Conservation (phyloP, 2,329 filamentous ascomycete genomes). For the Chaetothyriales sp. region DNA sequence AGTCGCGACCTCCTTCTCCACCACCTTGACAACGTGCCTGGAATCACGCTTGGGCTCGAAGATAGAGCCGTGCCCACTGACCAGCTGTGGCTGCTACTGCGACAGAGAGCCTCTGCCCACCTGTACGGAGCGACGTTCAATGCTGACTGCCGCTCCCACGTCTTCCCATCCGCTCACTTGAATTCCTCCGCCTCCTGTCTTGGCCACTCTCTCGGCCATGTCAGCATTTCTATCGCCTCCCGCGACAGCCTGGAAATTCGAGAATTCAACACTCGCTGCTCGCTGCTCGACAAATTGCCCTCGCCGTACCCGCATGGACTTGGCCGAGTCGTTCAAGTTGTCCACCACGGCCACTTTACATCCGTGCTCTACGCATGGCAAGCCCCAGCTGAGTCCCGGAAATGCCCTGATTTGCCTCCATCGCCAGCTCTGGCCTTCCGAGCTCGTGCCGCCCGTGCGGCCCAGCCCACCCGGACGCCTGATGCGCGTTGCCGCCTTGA, state of each 20-base stretch:
- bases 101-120: constrained; percentile 20
- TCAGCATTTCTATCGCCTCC: constrained; percentile 20
- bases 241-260: constrained; percentile 21
- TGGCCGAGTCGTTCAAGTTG: constrained; percentile 10
- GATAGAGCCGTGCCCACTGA: constrained; percentile 7
- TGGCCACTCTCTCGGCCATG: constrained; percentile 8
- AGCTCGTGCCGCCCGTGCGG: not conserved
- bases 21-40: constrained; percentile 26
- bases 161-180: constrained; percentile 19
- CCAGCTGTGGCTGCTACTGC: constrained; percentile 24
- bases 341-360: constrained; percentile 3
- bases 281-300: constrained; percentile 3
- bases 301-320: constrained; percentile 6
- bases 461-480: not conserved
- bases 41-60: constrained; percentile 16
- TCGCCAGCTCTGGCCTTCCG: not conserved
- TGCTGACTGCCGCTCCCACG: constrained; percentile 21
- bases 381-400: not conserved
- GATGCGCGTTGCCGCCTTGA: not conserved
- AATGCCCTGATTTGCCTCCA: not conserved
- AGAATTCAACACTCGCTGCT: constrained; percentile 14
- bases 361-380: constrained; percentile 7
- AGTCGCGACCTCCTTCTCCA: constrained; percentile 25
- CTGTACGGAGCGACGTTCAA: constrained; percentile 26
- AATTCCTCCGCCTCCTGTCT: constrained; percentile 25